phyloP scores from a whole-genome alignment of 441 rosid genomes.

The Pelargonium myrrhifolium region DNA sequence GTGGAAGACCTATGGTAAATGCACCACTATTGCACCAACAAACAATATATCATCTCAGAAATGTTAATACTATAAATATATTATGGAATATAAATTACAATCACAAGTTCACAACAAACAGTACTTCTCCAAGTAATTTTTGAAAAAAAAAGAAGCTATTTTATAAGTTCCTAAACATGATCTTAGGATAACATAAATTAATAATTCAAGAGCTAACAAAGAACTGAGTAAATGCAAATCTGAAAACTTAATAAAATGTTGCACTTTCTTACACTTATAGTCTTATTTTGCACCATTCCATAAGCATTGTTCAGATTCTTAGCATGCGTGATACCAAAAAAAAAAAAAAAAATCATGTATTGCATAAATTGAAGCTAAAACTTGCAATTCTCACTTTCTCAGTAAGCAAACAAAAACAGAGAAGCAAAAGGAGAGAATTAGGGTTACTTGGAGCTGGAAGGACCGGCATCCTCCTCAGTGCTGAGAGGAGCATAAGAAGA shows the following conservation, averaged over 20 bases:
- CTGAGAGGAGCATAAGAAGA: slow-evolving; percentile 22
- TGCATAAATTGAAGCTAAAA: not conserved
- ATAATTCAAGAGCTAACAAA: not conserved
- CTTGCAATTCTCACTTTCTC: not conserved
- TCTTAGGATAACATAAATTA: no score
- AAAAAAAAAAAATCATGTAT: not conserved
- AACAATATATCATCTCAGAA: not conserved
- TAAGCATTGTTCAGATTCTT: not conserved
- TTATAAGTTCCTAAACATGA: not conserved
- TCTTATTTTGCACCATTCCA: not conserved
- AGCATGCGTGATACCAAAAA: not conserved
- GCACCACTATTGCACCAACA: slow-evolving; percentile 5
- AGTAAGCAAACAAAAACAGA: not conserved
- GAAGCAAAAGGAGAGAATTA: not conserved
- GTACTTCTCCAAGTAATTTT: not conserved
- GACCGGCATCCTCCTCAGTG: slow-evolving; percentile 17
- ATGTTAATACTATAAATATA: not conserved
- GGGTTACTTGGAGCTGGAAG: slow-evolving; percentile 14
- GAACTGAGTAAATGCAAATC: not conserved
- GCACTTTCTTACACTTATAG: not conserved
- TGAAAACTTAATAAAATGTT: not conserved
- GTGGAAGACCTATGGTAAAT: slow-evolving; percentile 2
- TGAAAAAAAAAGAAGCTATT: not conserved
- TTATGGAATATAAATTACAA: no score
- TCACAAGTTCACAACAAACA: not conserved